Evolutionary conservation across 306 rosid genomes (phyloP).

Genomic region (Heteromeles arbutifolia): DNA sequence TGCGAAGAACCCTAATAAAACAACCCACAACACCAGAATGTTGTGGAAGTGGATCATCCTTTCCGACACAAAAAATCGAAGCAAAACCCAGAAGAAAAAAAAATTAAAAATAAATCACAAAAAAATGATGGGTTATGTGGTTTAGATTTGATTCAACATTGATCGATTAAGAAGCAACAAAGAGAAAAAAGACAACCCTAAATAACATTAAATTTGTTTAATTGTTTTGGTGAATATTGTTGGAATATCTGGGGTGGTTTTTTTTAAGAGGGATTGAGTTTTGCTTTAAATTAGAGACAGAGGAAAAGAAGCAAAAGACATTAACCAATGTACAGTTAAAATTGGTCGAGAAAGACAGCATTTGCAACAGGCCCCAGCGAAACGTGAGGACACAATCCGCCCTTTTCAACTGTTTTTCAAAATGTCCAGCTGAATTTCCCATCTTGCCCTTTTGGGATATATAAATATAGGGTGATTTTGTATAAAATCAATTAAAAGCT

Average conservation of each 20-base stretch:
- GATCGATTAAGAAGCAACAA: not conserved
- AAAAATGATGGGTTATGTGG: not conserved
- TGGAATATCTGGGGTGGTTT: not conserved
- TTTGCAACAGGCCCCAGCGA: conserved; percentile 20
- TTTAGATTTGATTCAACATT: not conserved
- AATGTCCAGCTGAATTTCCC: not conserved
- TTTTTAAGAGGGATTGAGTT: not conserved
- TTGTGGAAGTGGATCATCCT: conserved; percentile 43
- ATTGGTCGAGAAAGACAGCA: conserved; percentile 12
- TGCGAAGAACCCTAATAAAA: conserved; percentile 37
- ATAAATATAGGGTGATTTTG: no score
- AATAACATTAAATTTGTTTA: not conserved
- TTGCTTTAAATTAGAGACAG: conserved; percentile 27
- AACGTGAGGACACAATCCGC: conserved; percentile 31
- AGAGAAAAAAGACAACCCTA: not conserved
- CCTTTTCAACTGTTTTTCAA: conserved; percentile 11
- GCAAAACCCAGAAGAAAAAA: not conserved
- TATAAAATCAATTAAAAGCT: no score
- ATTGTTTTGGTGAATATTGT: not conserved
- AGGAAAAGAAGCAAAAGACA: not conserved
- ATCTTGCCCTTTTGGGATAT: not conserved
- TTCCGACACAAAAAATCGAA: not conserved
- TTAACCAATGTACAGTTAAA: conserved; percentile 11
- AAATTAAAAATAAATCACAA: not conserved
- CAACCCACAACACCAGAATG: conserved; percentile 50